Evolutionary conservation across 2,329 filamentous ascomycete genomes (phyloP).

Genomic region (Phyllosticta citrichinensis): DNA sequence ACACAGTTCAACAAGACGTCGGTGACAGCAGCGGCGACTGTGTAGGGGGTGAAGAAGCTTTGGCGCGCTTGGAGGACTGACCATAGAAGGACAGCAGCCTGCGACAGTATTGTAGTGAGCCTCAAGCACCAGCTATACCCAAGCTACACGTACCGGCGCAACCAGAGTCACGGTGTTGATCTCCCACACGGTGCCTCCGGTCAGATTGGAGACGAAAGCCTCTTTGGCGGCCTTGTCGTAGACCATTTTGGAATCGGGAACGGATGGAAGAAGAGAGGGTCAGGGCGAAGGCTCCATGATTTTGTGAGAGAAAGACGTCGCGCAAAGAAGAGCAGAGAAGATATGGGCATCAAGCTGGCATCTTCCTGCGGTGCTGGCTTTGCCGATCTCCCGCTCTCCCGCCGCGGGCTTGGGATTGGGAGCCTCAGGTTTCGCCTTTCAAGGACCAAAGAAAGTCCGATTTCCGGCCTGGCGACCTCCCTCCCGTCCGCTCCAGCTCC

Average conservation of each 20-base stretch:
- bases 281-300: neutral
- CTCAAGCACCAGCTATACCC: neutral
- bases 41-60: conserved; percentile 70
- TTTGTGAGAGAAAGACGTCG: neutral
- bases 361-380: neutral
- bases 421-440: too few species aligned
- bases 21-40: conserved; percentile 54
- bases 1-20: conserved; percentile 85
- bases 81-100: conserved; percentile 81
- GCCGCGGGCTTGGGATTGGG: neutral
- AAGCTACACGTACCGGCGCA: conserved; percentile 56
- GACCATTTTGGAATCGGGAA: conserved; percentile 14
- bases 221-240: conserved; percentile 84
- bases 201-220: conserved; percentile 86
- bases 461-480: neutral
- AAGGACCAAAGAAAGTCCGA: neutral
- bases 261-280: neutral
- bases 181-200: conserved; percentile 72
- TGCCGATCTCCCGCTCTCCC: neutral
- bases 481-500: neutral
- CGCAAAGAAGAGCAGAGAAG: neutral
- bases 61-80: conserved; percentile 76
- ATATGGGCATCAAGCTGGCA: conserved; percentile 5
- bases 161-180: conserved; percentile 80
- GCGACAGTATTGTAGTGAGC: conserved; percentile 14